phyloP scores from a whole-genome alignment of 192 early-diverging fungal genomes.

The Mortierella claussenii region DNA sequence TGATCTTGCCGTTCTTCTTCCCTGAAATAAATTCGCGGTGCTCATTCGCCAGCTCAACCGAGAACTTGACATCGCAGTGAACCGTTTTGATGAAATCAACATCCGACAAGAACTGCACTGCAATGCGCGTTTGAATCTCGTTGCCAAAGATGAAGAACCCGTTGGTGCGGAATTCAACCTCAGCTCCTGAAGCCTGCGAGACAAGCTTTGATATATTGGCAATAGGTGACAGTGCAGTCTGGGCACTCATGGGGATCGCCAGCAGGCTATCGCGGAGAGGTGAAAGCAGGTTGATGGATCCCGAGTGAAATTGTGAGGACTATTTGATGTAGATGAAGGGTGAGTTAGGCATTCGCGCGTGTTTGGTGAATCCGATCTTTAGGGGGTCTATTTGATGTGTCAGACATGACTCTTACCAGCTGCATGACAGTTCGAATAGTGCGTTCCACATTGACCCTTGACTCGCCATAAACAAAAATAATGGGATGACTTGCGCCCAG shows the following conservation, averaged over 20 bases:
- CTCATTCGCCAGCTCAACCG: constrained; percentile 76
- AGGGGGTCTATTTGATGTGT: too few relatives aligned
- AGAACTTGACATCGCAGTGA: constrained; percentile 71
- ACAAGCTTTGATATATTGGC: constrained; percentile 52
- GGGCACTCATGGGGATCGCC: not conserved
- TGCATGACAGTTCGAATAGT: constrained; percentile 73
- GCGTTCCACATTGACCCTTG: constrained; percentile 72
- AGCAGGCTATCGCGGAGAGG: constrained; percentile 32
- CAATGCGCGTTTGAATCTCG: constrained; percentile 64
- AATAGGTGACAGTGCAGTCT: constrained; percentile 28
- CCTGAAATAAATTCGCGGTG: constrained; percentile 87
- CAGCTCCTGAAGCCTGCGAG: constrained; percentile 60
- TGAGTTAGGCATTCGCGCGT: not conserved
- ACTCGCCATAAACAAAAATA: constrained; percentile 70
- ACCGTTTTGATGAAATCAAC: constrained; percentile 61
- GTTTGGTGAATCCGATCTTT: too few relatives aligned
- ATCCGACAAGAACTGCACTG: constrained; percentile 63
- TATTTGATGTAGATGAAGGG: constrained; percentile 1
- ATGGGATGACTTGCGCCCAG: constrained; percentile 62
- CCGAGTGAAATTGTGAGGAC: constrained; percentile 50
- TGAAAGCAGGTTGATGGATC: constrained; percentile 39
- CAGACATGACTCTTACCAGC: constrained; percentile 59
- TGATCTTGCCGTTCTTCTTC: constrained; percentile 89
- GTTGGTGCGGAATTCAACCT: constrained; percentile 64
- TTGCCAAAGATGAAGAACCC: constrained; percentile 75